Conservation (phyloP, 495 filamentous ascomycete species). For the Immersiella caudata region DNA sequence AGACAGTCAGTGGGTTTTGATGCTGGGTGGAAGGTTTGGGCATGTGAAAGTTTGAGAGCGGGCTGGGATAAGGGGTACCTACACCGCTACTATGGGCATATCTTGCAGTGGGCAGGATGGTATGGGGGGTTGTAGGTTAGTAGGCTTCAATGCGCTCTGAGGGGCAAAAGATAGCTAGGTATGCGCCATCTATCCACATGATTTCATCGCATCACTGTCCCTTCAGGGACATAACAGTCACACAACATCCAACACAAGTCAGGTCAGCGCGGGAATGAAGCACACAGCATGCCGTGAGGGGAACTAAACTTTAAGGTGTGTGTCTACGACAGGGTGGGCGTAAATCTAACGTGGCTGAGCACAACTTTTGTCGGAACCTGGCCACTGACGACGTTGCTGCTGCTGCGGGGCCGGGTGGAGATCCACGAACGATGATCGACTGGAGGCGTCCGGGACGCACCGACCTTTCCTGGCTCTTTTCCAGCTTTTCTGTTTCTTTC, state of each 20-base stretch:
- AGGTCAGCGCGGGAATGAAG: too few species aligned
- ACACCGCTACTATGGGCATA: too few species aligned
- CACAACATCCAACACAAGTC: background rate
- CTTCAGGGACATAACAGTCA: background rate
- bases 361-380: background rate
- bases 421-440: background rate
- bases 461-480: background rate
- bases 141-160: background rate
- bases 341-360: background rate
- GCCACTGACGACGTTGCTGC: background rate
- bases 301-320: background rate
- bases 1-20: background rate
- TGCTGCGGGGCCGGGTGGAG: background rate
- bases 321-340: background rate
- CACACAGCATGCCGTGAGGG: too few species aligned
- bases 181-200: background rate
- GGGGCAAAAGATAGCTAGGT: background rate
- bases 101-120: background rate
- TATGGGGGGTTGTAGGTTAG: background rate
- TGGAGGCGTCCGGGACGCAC: background rate
- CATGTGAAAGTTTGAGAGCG: background rate
- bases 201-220: background rate
- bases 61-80: too few species aligned
- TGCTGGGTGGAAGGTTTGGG: background rate
- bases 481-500: background rate